phyloP scores from a whole-genome alignment of 1,139 yeast species.

The Yamadazyma triangularis region DNA sequence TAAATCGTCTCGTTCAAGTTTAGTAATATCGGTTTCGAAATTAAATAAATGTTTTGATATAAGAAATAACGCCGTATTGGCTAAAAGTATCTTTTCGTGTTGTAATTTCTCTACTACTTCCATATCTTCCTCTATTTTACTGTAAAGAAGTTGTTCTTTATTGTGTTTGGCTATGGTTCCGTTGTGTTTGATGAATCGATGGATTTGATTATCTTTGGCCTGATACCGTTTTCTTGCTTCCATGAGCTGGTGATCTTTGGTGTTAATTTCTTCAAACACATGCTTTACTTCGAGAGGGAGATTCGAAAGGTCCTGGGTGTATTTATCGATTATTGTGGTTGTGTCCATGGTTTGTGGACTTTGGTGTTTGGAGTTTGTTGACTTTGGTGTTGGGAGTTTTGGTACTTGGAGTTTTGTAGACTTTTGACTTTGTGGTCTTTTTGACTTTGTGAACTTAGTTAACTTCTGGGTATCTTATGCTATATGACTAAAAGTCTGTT shows the following conservation, averaged over 20 bases:
- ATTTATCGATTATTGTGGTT: slow-evolving; percentile 45
- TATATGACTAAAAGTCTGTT: no score
- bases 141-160: slow-evolving; percentile 65
- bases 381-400: no score
- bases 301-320: slow-evolving; percentile 60
- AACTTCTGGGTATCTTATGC: slow-evolving; percentile 13
- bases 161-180: slow-evolving; percentile 83
- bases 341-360: slow-evolving; percentile 38
- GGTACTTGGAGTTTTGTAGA: no score
- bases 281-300: slow-evolving; percentile 87
- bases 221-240: slow-evolving; percentile 66
- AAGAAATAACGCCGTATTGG: slow-evolving; percentile 77
- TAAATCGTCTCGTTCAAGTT: slow-evolving; percentile 74
- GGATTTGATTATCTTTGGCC: slow-evolving; percentile 72
- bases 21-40: slow-evolving; percentile 72
- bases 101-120: slow-evolving; percentile 58
- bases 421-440: no score
- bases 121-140: slow-evolving; percentile 69
- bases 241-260: slow-evolving; percentile 61
- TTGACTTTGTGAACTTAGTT: no score
- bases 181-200: slow-evolving; percentile 76
- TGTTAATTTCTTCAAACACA: slow-evolving; percentile 72
- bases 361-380: no score
- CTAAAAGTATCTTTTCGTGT: slow-evolving; percentile 70
- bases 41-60: slow-evolving; percentile 70